Evolutionary conservation across 352 stramenopile genomes (phyloP).

Genomic region (Phytopythium cucurbitacearum): DNA sequence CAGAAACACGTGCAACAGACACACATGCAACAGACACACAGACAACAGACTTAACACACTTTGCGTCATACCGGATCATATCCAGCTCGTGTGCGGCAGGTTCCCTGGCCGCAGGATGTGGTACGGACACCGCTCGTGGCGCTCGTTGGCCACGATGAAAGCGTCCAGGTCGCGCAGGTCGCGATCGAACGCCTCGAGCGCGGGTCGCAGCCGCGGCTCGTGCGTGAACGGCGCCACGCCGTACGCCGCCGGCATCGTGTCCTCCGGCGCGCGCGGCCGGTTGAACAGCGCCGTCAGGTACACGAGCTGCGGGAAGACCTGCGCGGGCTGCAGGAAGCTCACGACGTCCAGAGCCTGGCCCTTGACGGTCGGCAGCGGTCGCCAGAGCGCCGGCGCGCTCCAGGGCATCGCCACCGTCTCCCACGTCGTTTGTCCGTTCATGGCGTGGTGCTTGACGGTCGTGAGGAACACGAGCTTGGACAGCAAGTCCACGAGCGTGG

Average conservation of each 20-base stretch:
- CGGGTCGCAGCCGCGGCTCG: constrained; percentile 16
- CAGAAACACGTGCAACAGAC: too few species aligned
- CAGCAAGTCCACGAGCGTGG: constrained; percentile 16
- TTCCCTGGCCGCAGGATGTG: constrained; percentile 23
- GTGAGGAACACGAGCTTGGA: constrained; percentile 33
- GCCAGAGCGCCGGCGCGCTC: constrained; percentile 38
- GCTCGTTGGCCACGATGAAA: constrained; percentile 19
- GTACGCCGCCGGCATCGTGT: constrained; percentile 23
- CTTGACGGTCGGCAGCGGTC: constrained; percentile 29
- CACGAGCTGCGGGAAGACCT: constrained; percentile 19
- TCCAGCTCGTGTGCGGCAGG: constrained; percentile 30
- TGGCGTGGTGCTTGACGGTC: constrained; percentile 45
- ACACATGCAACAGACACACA: neutral
- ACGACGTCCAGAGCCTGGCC: constrained; percentile 22
- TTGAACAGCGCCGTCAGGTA: constrained; percentile 30
- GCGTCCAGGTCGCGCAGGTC: constrained; percentile 22
- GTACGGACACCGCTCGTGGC: constrained; percentile 21
- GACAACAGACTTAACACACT: neutral
- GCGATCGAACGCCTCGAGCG: constrained; percentile 16
- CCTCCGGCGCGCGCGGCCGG: constrained; percentile 12
- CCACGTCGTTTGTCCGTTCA: constrained; percentile 46
- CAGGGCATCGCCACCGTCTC: constrained; percentile 34
- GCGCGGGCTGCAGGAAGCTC: constrained; percentile 15
- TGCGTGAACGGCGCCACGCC: constrained; percentile 14
- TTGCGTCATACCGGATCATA: constrained; percentile 7